phyloP scores from a whole-genome alignment of 805 yeast genomes.

The Cyberlindnera americana region DNA sequence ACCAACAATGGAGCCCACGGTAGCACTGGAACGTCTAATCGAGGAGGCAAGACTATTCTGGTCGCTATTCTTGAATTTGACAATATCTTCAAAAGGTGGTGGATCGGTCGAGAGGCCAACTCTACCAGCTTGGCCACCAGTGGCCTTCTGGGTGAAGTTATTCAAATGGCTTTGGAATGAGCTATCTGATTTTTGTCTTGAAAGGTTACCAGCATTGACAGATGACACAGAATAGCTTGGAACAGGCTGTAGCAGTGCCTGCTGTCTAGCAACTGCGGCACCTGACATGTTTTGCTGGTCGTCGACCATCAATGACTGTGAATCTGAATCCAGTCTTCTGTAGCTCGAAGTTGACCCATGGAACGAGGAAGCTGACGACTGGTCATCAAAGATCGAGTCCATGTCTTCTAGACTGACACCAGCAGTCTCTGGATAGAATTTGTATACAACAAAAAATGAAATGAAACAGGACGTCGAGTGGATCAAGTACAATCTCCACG shows the following conservation, averaged over 20 bases:
- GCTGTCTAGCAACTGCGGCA: constrained; percentile 44
- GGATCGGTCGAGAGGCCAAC: constrained; percentile 31
- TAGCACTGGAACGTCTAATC: constrained; percentile 41
- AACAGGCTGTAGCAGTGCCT: constrained; percentile 23
- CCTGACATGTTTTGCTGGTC: constrained; percentile 29
- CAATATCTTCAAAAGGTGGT: constrained; percentile 36
- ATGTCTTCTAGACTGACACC: constrained; percentile 87
- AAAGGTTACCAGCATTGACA: constrained; percentile 9
- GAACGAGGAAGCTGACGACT: constrained; percentile 34
- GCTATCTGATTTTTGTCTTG: constrained; percentile 23
- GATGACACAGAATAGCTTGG: constrained; percentile 22
- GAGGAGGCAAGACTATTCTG: constrained; percentile 31
- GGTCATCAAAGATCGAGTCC: constrained; percentile 84
- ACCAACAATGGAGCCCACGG: constrained; percentile 35
- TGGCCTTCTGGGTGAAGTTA: constrained; percentile 12
- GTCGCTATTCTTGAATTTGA: constrained; percentile 31
- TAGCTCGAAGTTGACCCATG: constrained; percentile 26
- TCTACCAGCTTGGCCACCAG: constrained; percentile 9
- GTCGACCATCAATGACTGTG: constrained; percentile 11
- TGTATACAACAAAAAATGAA: constrained; percentile 69
- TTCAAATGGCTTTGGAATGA: constrained; percentile 24
- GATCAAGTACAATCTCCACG: constrained; percentile 77
- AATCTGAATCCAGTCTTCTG: constrained; percentile 18
- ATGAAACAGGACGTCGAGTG: constrained; percentile 76
- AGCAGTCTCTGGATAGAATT: constrained; percentile 83